A percentile compares a stretch with the other conserved stretches of the same genome.
These are phyloP conservation scores for Noccaea caerulescens DNA, from an alignment of 345 rosid genomes.

Conservation along the genomic window DNA sequence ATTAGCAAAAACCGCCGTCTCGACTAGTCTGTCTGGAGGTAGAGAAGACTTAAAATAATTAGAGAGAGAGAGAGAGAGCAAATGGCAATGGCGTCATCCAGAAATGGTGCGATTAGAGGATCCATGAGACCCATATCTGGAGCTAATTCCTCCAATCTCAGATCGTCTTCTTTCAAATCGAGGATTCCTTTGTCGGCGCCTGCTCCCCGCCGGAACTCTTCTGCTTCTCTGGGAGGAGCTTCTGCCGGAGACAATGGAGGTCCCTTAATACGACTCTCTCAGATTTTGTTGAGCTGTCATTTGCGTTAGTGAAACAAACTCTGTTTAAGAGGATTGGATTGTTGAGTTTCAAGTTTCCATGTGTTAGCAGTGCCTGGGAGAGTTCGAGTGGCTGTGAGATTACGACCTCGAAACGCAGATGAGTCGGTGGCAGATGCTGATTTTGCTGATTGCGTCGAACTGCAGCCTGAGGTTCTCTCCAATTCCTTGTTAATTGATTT, in stretches of 20 bases:
- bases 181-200: slow-evolving; percentile 56
- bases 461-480: slow-evolving; percentile 79
- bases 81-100: slow-evolving; percentile 59
- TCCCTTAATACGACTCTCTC: slow-evolving; percentile 25
- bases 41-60: not conserved
- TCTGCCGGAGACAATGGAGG: slow-evolving; percentile 67
- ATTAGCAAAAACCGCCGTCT: slow-evolving; percentile 12
- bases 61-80: not conserved
- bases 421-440: slow-evolving; percentile 92
- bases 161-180: slow-evolving; percentile 78
- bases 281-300: not conserved
- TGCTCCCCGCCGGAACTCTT: slow-evolving; percentile 69
- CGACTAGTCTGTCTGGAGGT: not conserved
- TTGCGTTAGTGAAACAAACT: slow-evolving; percentile 17
- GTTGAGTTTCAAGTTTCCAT: not conserved
- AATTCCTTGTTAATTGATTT: slow-evolving; percentile 2
- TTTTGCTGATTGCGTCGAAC: slow-evolving; percentile 96
- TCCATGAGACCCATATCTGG: slow-evolving; percentile 50
- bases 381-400: slow-evolving; percentile 94
- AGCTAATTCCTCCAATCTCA: slow-evolving; percentile 52
- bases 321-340: not conserved
- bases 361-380: slow-evolving; percentile 74
- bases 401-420: slow-evolving; percentile 88
- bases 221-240: slow-evolving; percentile 48
- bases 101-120: slow-evolving; percentile 64